These are phyloP conservation scores for Edaphochlamys debaryana DNA, from an alignment of 139 green algal genomes.

Conservation along the genomic window DNA sequence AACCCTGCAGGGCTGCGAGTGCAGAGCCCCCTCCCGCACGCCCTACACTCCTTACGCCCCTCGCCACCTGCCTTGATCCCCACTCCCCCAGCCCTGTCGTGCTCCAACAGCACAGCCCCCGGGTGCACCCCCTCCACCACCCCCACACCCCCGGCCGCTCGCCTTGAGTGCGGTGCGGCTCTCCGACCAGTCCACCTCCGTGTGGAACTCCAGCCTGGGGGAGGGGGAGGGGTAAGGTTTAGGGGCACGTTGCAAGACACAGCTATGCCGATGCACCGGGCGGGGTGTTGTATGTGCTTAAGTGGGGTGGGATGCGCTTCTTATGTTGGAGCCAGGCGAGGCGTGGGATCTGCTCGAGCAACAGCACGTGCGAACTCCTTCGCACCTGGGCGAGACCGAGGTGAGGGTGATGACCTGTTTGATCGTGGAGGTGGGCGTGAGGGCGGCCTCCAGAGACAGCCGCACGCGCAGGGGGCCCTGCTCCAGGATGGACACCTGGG, in stretches of 20 bases:
- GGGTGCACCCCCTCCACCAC: too few relatives aligned
- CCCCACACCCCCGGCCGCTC: too few relatives aligned
- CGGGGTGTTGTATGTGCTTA: neutral
- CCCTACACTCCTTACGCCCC: too few relatives aligned
- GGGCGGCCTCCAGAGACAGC: slow-evolving; percentile 7
- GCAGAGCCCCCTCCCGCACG: too few relatives aligned
- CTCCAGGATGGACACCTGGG: slow-evolving; percentile 46
- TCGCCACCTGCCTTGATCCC: too few relatives aligned
- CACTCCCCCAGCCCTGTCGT: too few relatives aligned
- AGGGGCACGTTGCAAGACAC: too few relatives aligned
- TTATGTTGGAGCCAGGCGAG: too few relatives aligned
- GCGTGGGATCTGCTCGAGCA: too few relatives aligned
- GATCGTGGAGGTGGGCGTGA: slow-evolving; percentile 17
- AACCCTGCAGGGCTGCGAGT: too few relatives aligned
- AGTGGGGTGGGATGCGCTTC: neutral
- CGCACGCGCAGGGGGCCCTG: slow-evolving; percentile 23
- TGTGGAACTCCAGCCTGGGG: slow-evolving; percentile 37
- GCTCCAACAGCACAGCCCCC: too few relatives aligned
- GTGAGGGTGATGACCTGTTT: slow-evolving; percentile 41
- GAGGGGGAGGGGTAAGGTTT: neutral
- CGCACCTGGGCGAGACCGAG: slow-evolving; percentile 7
- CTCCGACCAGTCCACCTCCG: slow-evolving; percentile 25
- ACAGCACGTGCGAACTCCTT: neutral
- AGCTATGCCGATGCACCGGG: too few relatives aligned
- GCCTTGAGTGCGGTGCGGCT: slow-evolving; percentile 38